phyloP scores from a whole-genome alignment of 805 yeast species.

The Ogataea pignaliae region DNA sequence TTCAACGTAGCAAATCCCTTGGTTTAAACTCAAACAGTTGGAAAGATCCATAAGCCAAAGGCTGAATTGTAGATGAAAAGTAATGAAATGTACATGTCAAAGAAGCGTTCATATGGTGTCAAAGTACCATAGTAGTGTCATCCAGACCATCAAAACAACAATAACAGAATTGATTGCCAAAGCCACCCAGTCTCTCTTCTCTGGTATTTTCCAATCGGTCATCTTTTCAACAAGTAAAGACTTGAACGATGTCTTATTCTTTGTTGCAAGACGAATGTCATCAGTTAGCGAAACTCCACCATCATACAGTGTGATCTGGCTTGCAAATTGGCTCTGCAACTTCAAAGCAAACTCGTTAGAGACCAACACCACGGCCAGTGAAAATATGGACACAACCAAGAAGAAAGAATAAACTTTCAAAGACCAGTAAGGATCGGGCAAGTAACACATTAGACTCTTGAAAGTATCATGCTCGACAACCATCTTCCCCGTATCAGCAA shows the following conservation, averaged over 20 bases:
- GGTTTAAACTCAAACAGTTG: no score
- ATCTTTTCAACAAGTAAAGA: neutral
- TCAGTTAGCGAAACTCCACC: neutral
- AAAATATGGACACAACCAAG: constrained; percentile 6
- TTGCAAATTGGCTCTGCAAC: constrained; percentile 3
- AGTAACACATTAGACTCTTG: constrained; percentile 25
- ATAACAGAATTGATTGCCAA: constrained; percentile 10
- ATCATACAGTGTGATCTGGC: neutral
- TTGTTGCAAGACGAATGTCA: neutral
- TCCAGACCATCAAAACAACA: constrained; percentile 3
- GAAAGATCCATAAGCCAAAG: no score
- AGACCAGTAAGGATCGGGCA: constrained; percentile 25
- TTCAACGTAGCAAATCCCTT: no score
- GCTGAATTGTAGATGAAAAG: no score
- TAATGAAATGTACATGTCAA: no score
- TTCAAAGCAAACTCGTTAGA: constrained; percentile 6
- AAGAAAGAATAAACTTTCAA: constrained; percentile 16
- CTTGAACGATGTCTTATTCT: no score
- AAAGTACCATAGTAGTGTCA: constrained; percentile 15
- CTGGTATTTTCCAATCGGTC: constrained; percentile 22
- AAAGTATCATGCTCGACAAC: constrained; percentile 26
- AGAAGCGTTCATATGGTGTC: constrained; percentile 10
- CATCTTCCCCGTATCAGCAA: constrained; percentile 11
- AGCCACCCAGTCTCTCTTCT: constrained; percentile 4
- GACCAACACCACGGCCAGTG: constrained; percentile 20